phyloP scores from a whole-genome alignment of 257 asterid species.

The Scutellaria baicalensis region DNA sequence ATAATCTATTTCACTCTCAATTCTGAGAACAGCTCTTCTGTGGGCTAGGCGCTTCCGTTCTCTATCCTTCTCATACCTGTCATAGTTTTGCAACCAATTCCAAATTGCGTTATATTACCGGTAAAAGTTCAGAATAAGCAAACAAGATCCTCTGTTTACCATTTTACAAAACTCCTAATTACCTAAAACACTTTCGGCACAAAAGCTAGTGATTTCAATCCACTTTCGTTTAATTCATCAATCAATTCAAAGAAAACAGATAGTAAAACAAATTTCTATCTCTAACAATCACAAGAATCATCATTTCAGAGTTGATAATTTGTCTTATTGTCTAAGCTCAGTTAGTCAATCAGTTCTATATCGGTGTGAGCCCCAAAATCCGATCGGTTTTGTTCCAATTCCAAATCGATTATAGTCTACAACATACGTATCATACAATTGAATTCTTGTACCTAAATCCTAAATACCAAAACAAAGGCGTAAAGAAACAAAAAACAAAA shows the following conservation, averaged over 20 bases:
- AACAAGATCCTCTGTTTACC: not conserved
- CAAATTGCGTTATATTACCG: not conserved
- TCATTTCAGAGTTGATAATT: not conserved
- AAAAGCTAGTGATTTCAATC: not conserved
- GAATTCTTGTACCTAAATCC: not conserved
- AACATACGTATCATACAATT: not conserved
- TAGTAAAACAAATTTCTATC: not conserved
- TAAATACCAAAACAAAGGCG: not conserved
- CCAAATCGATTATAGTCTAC: not conserved
- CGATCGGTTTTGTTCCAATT: not conserved
- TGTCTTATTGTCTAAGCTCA: not conserved
- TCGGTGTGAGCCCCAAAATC: not conserved
- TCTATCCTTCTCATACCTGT: conserved; percentile 54
- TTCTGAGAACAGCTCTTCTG: conserved; percentile 58
- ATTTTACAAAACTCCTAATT: not conserved
- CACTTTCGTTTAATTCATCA: not conserved
- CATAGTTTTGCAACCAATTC: conserved; percentile 1
- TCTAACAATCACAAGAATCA: not conserved
- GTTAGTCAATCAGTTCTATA: too few relatives aligned
- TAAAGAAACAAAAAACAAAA: not conserved
- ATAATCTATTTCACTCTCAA: conserved; percentile 63
- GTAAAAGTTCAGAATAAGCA: not conserved
- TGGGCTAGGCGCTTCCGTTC: conserved; percentile 53
- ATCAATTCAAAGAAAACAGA: not conserved
- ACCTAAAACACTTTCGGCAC: not conserved